These are phyloP conservation scores for Phlebiopsis flavidoalba DNA, from an alignment of 768 basidiomycete genomes.

Conservation along the genomic window DNA sequence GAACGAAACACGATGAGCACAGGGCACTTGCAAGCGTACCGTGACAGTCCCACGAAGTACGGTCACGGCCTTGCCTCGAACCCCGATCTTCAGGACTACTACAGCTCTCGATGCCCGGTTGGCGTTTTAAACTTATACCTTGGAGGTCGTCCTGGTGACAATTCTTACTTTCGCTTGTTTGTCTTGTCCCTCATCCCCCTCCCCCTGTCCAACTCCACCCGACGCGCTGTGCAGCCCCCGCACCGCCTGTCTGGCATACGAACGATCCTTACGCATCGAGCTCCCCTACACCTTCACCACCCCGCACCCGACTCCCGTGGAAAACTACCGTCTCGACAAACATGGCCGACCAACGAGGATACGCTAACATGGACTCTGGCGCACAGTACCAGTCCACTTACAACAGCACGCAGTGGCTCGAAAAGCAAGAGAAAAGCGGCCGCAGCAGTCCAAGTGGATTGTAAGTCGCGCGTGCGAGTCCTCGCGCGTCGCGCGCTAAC, in stretches of 20 bases:
- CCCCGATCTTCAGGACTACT: constrained; percentile 11
- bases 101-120: constrained; percentile 9
- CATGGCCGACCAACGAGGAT: constrained; percentile 14
- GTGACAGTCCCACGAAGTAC: constrained; percentile 9
- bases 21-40: constrained; percentile 2
- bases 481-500: constrained; percentile 1
- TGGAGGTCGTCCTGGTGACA: constrained; percentile 12
- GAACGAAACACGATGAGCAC: background rate
- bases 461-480: constrained; percentile 34
- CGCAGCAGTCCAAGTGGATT: constrained; percentile 45
- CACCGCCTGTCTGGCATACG: constrained; percentile 28
- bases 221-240: constrained; percentile 26
- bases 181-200: background rate
- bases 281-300: constrained; percentile 7
- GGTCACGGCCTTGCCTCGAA: constrained; percentile 7
- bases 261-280: constrained; percentile 33
- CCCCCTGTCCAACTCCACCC: background rate
- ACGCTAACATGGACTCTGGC: constrained; percentile 26
- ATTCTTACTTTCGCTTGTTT: constrained; percentile 3
- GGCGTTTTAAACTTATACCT: constrained; percentile 3
- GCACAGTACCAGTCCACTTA: constrained; percentile 18
- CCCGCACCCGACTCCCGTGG: constrained; percentile 20
- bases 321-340: constrained; percentile 10
- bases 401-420: constrained; percentile 36
- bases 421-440: constrained; percentile 26